A percentile compares a stretch with the other conserved stretches of the same genome.
Conservation (phyloP, 1,139 yeast species). For the Suhomyces kunorum region DNA sequence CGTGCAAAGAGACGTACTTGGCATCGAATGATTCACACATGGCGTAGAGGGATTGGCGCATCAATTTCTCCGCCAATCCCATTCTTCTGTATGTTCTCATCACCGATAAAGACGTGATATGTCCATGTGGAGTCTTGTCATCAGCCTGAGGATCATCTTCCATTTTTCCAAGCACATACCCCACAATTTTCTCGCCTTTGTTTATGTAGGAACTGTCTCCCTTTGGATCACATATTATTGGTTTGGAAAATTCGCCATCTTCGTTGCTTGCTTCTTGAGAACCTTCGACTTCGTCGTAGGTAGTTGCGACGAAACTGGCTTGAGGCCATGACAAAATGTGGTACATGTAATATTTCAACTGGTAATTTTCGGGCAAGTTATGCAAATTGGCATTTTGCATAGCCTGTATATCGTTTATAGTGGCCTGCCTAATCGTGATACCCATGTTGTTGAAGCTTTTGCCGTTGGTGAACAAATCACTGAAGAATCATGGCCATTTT, state of each 20-base stretch:
- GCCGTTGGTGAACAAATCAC: constrained; percentile 1
- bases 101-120: constrained; percentile 89
- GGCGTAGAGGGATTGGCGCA: constrained; percentile 81
- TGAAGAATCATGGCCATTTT: constrained; percentile 3
- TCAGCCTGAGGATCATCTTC: constrained; percentile 86
- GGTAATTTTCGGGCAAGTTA: constrained; percentile 93
- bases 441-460: constrained; percentile 49
- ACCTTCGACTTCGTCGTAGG: constrained; percentile 45
- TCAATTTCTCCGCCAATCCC: constrained; percentile 92
- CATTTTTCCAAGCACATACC: constrained; percentile 94
- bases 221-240: constrained; percentile 42
- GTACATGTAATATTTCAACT: constrained; percentile 88
- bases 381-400: constrained; percentile 95
- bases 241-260: constrained; percentile 27
- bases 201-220: constrained; percentile 59
- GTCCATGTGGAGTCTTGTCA: constrained; percentile 83
- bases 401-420: constrained; percentile 82
- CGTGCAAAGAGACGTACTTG: constrained; percentile 86
- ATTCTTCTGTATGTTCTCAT: constrained; percentile 93
- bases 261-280: constrained; percentile 39
- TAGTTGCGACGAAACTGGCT: constrained; percentile 93
- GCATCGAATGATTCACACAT: constrained; percentile 83
- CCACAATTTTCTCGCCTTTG: constrained; percentile 79
- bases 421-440: constrained; percentile 86
- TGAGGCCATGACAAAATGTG: constrained; percentile 97